These are phyloP conservation scores for Actinomortierella ambigua DNA, from an alignment of 371 early-diverging fungal species.

Conservation along the genomic window DNA sequence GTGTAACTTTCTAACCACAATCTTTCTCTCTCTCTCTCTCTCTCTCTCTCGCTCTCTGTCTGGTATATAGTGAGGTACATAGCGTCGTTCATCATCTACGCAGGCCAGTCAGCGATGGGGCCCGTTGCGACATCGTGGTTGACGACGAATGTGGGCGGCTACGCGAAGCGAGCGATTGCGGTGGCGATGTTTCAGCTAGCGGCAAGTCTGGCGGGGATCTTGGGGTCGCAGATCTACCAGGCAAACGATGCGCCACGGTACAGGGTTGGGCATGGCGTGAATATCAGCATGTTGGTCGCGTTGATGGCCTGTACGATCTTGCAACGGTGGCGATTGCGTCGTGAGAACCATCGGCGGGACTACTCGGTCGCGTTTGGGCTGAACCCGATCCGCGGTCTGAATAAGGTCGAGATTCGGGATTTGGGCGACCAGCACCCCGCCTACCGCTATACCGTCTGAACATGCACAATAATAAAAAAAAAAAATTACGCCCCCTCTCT, in stretches of 20 bases:
- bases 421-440: constrained; percentile 30
- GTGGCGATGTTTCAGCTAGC: constrained; percentile 25
- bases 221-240: constrained; percentile 27
- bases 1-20: not conserved
- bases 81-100: constrained; percentile 18
- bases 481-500: too few relatives aligned
- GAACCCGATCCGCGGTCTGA: constrained; percentile 25
- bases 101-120: constrained; percentile 26
- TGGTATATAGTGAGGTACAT: constrained; percentile 18
- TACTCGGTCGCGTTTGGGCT: constrained; percentile 36
- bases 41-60: not conserved
- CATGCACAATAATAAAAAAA: not conserved
- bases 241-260: constrained; percentile 13
- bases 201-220: constrained; percentile 19
- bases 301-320: constrained; percentile 7
- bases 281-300: constrained; percentile 5
- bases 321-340: constrained; percentile 19
- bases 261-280: not conserved
- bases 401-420: constrained; percentile 32
- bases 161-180: constrained; percentile 28
- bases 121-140: constrained; percentile 32
- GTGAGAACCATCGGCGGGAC: constrained; percentile 28
- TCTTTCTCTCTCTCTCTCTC: not conserved
- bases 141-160: constrained; percentile 39
- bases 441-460: constrained; percentile 31